A percentile compares a stretch with the other conserved stretches of the same genome.
Evolutionary conservation across 306 rosid genomes (phyloP).

Genomic region (Medicago ruthenica): DNA sequence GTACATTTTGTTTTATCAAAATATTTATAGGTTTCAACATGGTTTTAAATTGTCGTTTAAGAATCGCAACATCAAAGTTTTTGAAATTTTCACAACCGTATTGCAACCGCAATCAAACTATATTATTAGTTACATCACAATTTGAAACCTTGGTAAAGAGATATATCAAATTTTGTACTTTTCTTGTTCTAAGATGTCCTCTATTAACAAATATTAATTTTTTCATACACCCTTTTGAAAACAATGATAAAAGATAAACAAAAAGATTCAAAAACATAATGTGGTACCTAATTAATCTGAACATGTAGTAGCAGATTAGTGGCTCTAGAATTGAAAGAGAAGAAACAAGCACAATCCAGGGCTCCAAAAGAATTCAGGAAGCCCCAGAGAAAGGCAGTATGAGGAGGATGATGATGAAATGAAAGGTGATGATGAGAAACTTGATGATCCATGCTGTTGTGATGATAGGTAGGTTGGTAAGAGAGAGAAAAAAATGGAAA

Average conservation of each 20-base stretch:
- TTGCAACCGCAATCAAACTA: background rate
- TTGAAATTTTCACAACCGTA: background rate
- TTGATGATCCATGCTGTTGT: slow-evolving; percentile 46
- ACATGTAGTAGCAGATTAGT: slow-evolving; percentile 56
- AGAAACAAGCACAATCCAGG: slow-evolving; percentile 56
- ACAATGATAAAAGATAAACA: background rate
- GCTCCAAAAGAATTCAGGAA: slow-evolving; percentile 54
- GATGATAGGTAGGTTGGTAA: slow-evolving; percentile 32
- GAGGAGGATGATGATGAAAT: slow-evolving; percentile 17
- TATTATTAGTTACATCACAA: slow-evolving; percentile 1
- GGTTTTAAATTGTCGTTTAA: background rate
- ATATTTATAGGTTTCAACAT: slow-evolving; percentile 3
- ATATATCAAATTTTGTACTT: slow-evolving; percentile 2
- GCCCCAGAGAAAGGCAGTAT: slow-evolving; percentile 57
- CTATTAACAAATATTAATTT: background rate
- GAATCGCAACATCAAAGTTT: background rate
- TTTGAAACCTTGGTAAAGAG: background rate
- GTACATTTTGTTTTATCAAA: background rate
- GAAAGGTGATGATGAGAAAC: slow-evolving; percentile 34
- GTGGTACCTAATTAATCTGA: slow-evolving; percentile 44
- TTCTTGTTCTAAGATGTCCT: slow-evolving; percentile 6
- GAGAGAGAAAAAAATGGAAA: slow-evolving; percentile 42
- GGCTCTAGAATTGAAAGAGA: slow-evolving; percentile 7
- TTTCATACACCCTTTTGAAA: background rate
- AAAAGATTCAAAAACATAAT: background rate